Conservation (phyloP, 306 rosid genomes). For the Gynostemma pentaphyllum region DNA sequence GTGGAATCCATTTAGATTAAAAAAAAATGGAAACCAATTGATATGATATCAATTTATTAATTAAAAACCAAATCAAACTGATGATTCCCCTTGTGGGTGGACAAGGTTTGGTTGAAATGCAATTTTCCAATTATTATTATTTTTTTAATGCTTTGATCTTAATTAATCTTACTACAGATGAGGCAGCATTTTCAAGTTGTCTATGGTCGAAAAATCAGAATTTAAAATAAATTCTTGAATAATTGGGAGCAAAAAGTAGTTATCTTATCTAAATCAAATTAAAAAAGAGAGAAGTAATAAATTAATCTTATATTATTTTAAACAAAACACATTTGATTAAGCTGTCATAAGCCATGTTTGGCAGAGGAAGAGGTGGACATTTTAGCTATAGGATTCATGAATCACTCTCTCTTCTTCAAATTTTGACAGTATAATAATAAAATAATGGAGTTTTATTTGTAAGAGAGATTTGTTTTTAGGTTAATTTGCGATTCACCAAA, state of each 20-base stretch:
- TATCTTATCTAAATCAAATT: background rate
- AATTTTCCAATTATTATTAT: background rate
- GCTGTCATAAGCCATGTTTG: background rate
- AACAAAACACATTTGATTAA: background rate
- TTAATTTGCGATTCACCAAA: background rate
- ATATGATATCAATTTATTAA: background rate
- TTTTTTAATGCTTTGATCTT: background rate
- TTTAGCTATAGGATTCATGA: background rate
- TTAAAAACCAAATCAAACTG: background rate
- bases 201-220: background rate
- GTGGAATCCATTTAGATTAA: background rate
- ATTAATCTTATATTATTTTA: background rate
- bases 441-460: background rate
- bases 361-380: background rate
- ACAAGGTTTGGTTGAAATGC: background rate
- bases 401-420: background rate
- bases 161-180: background rate
- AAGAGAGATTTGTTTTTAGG: background rate
- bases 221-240: background rate
- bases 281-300: background rate
- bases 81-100: conserved; percentile 4
- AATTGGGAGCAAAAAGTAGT: background rate
- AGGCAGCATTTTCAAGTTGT: background rate
- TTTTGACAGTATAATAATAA: background rate
- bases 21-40: background rate